phyloP scores from a whole-genome alignment of 1,139 yeast species.

The Geotrichum fermentans region DNA sequence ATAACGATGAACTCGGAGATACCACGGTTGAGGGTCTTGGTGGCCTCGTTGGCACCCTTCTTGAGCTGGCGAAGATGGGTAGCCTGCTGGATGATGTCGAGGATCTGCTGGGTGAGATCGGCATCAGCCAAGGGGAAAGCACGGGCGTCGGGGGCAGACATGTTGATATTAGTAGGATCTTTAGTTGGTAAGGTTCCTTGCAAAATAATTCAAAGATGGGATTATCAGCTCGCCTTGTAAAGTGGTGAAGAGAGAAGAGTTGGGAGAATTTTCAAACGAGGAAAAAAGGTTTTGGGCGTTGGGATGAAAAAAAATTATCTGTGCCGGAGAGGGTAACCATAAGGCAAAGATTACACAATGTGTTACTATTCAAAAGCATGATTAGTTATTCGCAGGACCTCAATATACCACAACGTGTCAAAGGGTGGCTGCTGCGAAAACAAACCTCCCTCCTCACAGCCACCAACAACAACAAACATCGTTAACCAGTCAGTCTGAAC shows the following conservation, averaged over 20 bases:
- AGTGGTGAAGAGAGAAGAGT: conserved; percentile 2
- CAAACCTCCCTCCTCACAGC: conserved; percentile 1
- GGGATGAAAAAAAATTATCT: too few relatives aligned
- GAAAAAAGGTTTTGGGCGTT: not conserved
- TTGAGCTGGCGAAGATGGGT: conserved; percentile 97
- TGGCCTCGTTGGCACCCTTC: conserved; percentile 99
- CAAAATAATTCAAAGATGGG: conserved; percentile 21
- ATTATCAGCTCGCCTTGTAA: conserved; percentile 24
- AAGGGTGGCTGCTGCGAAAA: conserved; percentile 5
- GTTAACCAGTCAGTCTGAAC: not conserved
- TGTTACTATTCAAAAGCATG: too few relatives aligned
- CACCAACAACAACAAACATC: conserved; percentile 1
- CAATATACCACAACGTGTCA: conserved; percentile 9
- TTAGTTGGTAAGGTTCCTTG: conserved; percentile 29
- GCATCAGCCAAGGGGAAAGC: conserved; percentile 99
- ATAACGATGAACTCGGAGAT: conserved; percentile 97
- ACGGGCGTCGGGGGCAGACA: conserved; percentile 41
- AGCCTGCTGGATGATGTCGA: conserved; percentile 97
- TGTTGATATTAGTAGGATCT: conserved; percentile 17
- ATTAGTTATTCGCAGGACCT: conserved; percentile 2
- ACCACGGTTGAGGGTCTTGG: conserved; percentile 99
- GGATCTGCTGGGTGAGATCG: conserved; percentile 89
- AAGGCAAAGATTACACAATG: too few relatives aligned
- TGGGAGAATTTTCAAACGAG: not conserved
- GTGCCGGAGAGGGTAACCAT: too few relatives aligned